Conservation (phyloP, 2,329 filamentous ascomycete genomes). For the Calonectria pseudoreteaudii region DNA sequence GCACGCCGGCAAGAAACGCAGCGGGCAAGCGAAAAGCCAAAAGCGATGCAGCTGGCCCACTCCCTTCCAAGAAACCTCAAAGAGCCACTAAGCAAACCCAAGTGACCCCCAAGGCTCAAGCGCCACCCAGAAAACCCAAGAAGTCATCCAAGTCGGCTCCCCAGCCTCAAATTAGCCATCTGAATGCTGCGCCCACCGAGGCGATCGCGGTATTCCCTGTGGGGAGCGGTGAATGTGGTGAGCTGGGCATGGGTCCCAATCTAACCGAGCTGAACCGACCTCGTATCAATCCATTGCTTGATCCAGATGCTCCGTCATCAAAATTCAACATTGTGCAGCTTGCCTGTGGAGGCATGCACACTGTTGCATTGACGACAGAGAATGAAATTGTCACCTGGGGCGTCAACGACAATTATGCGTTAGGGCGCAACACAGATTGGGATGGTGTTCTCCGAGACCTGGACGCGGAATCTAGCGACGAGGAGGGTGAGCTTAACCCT, state of each 20-base stretch:
- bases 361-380: constrained; percentile 76
- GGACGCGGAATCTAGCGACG: constrained; percentile 52
- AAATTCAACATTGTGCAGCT: constrained; percentile 67
- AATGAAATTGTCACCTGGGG: constrained; percentile 85
- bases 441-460: constrained; percentile 66
- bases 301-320: constrained; percentile 24
- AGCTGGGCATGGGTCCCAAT: constrained; percentile 28
- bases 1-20: background rate
- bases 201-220: constrained; percentile 19
- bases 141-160: background rate
- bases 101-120: background rate
- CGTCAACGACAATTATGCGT: constrained; percentile 81
- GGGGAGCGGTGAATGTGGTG: constrained; percentile 19
- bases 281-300: constrained; percentile 31
- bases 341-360: constrained; percentile 82
- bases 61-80: background rate
- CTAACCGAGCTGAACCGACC: background rate
- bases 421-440: constrained; percentile 76
- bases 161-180: background rate
- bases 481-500: constrained; percentile 70
- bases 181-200: background rate
- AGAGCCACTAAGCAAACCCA: background rate
- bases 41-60: background rate
- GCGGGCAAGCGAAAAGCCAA: background rate
- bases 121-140: background rate